Evolutionary conservation across 805 yeast genomes (phyloP).

Genomic region (Lachancea sp.): DNA sequence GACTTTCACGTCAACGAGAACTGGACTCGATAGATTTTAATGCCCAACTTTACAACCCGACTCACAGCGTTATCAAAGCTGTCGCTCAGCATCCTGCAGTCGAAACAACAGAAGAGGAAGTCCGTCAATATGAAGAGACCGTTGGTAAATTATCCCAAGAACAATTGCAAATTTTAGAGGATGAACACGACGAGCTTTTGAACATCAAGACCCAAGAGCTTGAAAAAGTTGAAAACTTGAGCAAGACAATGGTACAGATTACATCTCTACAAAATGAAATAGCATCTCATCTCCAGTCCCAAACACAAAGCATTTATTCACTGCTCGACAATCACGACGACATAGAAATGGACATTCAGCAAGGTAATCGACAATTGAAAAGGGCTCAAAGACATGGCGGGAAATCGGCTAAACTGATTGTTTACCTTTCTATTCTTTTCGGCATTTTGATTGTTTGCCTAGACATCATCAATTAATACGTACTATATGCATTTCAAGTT

Average conservation of each 20-base stretch:
- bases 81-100: slow-evolving; percentile 25
- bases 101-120: slow-evolving; percentile 29
- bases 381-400: slow-evolving; percentile 65
- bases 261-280: slow-evolving; percentile 69
- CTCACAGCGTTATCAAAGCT: slow-evolving; percentile 27
- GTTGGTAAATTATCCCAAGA: slow-evolving; percentile 37
- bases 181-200: slow-evolving; percentile 52
- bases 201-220: slow-evolving; percentile 54
- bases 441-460: slow-evolving; percentile 51
- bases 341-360: slow-evolving; percentile 54
- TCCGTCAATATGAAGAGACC: slow-evolving; percentile 34
- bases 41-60: slow-evolving; percentile 14
- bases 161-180: slow-evolving; percentile 51
- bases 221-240: slow-evolving; percentile 52
- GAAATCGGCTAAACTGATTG: slow-evolving; percentile 50
- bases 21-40: slow-evolving; percentile 29
- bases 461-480: slow-evolving; percentile 40
- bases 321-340: slow-evolving; percentile 63
- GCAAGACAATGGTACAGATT: slow-evolving; percentile 62
- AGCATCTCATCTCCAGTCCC: slow-evolving; percentile 63
- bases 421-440: slow-evolving; percentile 46
- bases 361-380: slow-evolving; percentile 65
- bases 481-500: neutral
- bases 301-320: slow-evolving; percentile 59
- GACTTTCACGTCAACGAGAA: slow-evolving; percentile 39